These are phyloP conservation scores for Boechera retrofracta DNA, from an alignment of 345 rosid species.

Conservation along the genomic window DNA sequence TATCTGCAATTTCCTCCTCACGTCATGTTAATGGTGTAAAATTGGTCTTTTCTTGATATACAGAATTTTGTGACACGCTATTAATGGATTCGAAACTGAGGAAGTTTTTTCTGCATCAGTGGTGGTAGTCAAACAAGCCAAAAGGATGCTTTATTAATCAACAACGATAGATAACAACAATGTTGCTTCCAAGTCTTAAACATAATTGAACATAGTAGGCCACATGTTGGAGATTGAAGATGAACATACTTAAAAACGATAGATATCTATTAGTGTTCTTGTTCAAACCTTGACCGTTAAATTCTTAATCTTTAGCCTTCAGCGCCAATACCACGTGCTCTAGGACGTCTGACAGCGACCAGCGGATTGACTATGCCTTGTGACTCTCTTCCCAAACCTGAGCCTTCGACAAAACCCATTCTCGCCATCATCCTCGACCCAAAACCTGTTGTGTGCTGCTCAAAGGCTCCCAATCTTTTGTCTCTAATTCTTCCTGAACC, in stretches of 20 bases:
- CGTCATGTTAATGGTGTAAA: not conserved
- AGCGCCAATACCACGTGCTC: constrained; percentile 78
- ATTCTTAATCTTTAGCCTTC: constrained; percentile 38
- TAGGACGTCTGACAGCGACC: constrained; percentile 63
- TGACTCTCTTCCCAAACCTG: constrained; percentile 75
- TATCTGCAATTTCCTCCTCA: not conserved
- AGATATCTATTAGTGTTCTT: not conserved
- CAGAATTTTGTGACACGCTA: not conserved
- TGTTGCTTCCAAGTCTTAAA: constrained; percentile 13
- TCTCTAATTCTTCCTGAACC: constrained; percentile 42
- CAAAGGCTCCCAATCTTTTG: constrained; percentile 65
- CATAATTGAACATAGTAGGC: constrained; percentile 19
- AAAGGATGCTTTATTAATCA: constrained; percentile 28
- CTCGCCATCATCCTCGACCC: constrained; percentile 91
- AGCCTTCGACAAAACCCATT: constrained; percentile 93
- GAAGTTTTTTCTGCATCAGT: not conserved
- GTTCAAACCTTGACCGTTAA: not conserved
- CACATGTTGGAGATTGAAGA: constrained; percentile 1
- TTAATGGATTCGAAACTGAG: not conserved
- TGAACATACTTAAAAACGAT: constrained; percentile 8
- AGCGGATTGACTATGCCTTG: constrained; percentile 78
- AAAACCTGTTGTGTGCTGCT: constrained; percentile 86
- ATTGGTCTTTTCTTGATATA: not conserved
- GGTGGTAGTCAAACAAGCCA: not conserved
- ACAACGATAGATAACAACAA: constrained; percentile 39